Evolutionary conservation across 1,284 basidiomycete species (phyloP).

Genomic region (Wallemia hederae): DNA sequence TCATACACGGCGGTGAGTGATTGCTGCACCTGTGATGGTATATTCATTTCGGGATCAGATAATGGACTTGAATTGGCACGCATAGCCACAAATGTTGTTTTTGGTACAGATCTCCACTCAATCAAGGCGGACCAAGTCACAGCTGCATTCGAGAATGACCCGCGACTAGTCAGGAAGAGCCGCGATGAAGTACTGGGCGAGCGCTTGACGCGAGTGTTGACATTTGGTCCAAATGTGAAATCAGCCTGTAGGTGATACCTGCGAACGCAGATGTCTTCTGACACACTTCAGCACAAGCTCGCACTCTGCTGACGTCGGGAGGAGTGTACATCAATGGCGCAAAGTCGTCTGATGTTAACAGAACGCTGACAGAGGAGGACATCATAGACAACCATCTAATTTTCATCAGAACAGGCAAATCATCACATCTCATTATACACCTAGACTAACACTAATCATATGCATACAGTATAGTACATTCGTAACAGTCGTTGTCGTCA

Average conservation of each 20-base stretch:
- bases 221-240: constrained; percentile 22
- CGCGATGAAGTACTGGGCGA: constrained; percentile 21
- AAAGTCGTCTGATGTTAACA: constrained; percentile 15
- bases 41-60: constrained; percentile 10
- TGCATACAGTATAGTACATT: background rate
- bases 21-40: background rate
- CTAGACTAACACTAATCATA: constrained; percentile 7
- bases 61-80: constrained; percentile 25
- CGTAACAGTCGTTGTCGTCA: background rate
- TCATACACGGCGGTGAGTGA: constrained; percentile 46
- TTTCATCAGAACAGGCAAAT: constrained; percentile 44
- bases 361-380: constrained; percentile 19
- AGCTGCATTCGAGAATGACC: constrained; percentile 29
- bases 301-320: constrained; percentile 19
- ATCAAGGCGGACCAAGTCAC: constrained; percentile 24
- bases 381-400: constrained; percentile 34
- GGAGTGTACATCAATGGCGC: constrained; percentile 28
- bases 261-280: constrained; percentile 1
- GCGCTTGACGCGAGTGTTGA: constrained; percentile 28
- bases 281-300: constrained; percentile 4
- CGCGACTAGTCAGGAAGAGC: constrained; percentile 24
- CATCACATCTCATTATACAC: constrained; percentile 34
- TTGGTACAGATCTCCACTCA: constrained; percentile 22
- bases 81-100: constrained; percentile 31
- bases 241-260: constrained; percentile 24